A percentile compares a stretch with the other conserved stretches of the same genome.
Evolutionary conservation across 176 grass and related monocot genomes (phyloP).

Genomic region (Tuctoria greenei): DNA sequence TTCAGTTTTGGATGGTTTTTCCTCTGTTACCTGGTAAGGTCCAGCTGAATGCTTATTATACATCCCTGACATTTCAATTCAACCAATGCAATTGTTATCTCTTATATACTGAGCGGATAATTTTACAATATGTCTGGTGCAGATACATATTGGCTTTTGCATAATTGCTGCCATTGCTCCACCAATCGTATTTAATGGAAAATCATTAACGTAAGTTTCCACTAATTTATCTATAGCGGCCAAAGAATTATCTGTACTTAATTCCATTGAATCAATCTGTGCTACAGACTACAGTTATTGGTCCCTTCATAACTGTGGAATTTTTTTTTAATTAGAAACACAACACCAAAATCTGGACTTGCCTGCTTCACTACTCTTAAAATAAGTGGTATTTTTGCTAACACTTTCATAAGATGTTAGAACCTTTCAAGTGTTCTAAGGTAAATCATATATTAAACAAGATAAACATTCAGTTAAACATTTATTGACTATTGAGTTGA

Average conservation of each 20-base stretch:
- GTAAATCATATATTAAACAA: neutral
- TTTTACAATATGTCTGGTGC: slow-evolving; percentile 26
- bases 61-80: neutral
- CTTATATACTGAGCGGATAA: neutral
- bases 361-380: neutral
- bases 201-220: slow-evolving; percentile 77
- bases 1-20: slow-evolving; percentile 93
- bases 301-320: slow-evolving; percentile 3
- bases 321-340: neutral
- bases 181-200: slow-evolving; percentile 75
- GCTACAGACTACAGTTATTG: too few relatives aligned
- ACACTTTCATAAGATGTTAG: too few relatives aligned
- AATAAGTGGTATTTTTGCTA: neutral
- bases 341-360: neutral
- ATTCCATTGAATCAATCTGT: neutral
- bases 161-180: slow-evolving; percentile 97
- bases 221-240: neutral
- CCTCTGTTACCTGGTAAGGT: slow-evolving; percentile 74
- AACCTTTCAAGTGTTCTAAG: neutral
- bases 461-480: neutral
- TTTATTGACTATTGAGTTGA: slow-evolving; percentile 18
- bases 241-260: neutral
- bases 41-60: slow-evolving; percentile 3
- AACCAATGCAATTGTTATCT: neutral
- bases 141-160: slow-evolving; percentile 87